A percentile compares a stretch with the other conserved stretches of the same genome.
Conservation (phyloP, 495 filamentous ascomycete species). For the Penicillium dipodomyicola region DNA sequence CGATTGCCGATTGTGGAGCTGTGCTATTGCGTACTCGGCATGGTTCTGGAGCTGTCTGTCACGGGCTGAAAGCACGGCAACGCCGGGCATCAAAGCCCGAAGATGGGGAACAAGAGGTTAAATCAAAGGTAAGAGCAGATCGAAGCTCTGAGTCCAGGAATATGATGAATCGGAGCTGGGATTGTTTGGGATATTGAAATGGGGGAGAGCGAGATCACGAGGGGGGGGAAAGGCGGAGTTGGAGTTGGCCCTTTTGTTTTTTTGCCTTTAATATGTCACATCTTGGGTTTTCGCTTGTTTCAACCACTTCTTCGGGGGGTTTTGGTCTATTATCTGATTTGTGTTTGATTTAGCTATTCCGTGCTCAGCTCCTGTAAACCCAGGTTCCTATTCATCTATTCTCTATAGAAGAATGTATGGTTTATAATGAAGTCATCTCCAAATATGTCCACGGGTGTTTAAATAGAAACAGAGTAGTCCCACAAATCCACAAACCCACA, state of each 20-base stretch:
- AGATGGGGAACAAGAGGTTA: conserved; percentile 10
- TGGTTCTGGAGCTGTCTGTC: conserved; percentile 36
- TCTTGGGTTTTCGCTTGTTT: neutral
- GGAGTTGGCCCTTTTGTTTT: conserved; percentile 19
- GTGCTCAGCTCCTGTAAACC: neutral
- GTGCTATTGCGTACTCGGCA: conserved; percentile 39
- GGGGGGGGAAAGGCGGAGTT: conserved; percentile 25
- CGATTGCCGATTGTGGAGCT: conserved; percentile 6
- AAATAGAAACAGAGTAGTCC: conserved; percentile 1
- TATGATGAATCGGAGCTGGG: conserved; percentile 14
- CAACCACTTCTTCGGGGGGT: neutral
- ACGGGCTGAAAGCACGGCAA: conserved; percentile 31
- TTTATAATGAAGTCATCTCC: conserved; percentile 5
- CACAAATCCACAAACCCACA: neutral
- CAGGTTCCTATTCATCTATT: neutral
- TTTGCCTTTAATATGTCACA: conserved; percentile 14
- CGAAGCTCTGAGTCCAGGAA: conserved; percentile 10
- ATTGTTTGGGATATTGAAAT: conserved; percentile 4
- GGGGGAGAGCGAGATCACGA: conserved; percentile 15
- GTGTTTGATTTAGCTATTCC: neutral
- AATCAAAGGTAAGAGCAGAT: conserved; percentile 8
- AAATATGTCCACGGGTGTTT: neutral
- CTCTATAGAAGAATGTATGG: neutral
- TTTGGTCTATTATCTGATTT: neutral
- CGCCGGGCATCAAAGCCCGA: conserved; percentile 33